These are phyloP conservation scores for Chaetomium strumarium DNA, from an alignment of 2,329 filamentous ascomycete genomes.

Conservation along the genomic window DNA sequence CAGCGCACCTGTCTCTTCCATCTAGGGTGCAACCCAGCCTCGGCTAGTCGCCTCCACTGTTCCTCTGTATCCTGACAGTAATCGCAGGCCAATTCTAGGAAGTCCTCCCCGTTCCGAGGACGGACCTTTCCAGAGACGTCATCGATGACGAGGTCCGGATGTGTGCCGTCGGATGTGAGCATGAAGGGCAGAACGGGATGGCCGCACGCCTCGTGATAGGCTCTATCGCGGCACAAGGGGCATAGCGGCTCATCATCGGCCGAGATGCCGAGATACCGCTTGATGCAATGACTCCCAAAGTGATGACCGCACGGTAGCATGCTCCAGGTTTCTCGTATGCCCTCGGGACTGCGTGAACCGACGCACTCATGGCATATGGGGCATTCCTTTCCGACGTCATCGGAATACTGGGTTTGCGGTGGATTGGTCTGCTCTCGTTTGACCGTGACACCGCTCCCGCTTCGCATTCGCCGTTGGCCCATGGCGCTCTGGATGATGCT, in stretches of 20 bases:
- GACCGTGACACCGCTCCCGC: neutral
- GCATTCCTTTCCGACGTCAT: slow-evolving; percentile 24
- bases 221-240: slow-evolving; percentile 35
- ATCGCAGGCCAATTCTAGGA: neutral
- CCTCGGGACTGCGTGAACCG: slow-evolving; percentile 33
- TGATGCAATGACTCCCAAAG: slow-evolving; percentile 40
- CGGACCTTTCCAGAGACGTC: neutral
- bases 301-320: slow-evolving; percentile 38
- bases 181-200: slow-evolving; percentile 30
- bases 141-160: neutral
- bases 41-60: neutral
- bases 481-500: neutral
- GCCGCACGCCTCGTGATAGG: slow-evolving; percentile 29
- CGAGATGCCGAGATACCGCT: slow-evolving; percentile 36
- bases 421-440: no score
- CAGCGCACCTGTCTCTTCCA: slow-evolving; percentile 9
- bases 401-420: no score
- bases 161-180: slow-evolving; percentile 6
- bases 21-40: neutral
- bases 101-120: neutral
- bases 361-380: slow-evolving; percentile 41
- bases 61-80: slow-evolving; percentile 1
- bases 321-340: slow-evolving; percentile 36
- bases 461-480: neutral
- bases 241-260: slow-evolving; percentile 34